phyloP scores from a whole-genome alignment of 352 stramenopile genomes.

The Pythium periplocum region DNA sequence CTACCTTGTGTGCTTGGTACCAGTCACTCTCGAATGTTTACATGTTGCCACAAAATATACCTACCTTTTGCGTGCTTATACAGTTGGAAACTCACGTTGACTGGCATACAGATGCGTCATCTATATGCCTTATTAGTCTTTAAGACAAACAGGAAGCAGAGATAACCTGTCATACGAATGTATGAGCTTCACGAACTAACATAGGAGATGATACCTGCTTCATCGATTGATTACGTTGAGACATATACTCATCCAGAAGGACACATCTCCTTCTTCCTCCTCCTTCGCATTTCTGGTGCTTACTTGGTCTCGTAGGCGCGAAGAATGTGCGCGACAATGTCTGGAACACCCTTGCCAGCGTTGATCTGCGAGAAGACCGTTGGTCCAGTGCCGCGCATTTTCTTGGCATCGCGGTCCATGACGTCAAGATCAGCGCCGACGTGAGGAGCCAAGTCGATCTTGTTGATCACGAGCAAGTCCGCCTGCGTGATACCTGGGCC shows the following conservation, averaged over 20 bases:
- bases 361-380: slow-evolving; percentile 97
- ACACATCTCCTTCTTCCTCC: slow-evolving; percentile 1
- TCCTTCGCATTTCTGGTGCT: background rate
- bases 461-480: slow-evolving; percentile 98
- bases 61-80: no score
- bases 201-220: no score
- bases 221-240: no score
- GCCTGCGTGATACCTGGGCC: slow-evolving; percentile 96
- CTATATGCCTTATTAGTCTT: no score
- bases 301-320: slow-evolving; percentile 28
- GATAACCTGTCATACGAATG: no score
- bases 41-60: no score
- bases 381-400: slow-evolving; percentile 92
- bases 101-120: no score
- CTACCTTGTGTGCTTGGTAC: no score
- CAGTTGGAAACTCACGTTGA: no score
- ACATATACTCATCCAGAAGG: background rate
- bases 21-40: no score
- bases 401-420: slow-evolving; percentile 93
- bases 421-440: slow-evolving; percentile 93
- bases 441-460: slow-evolving; percentile 96
- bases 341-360: slow-evolving; percentile 78
- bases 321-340: slow-evolving; percentile 88
- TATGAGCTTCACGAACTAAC: no score
- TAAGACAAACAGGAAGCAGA: no score